Evolutionary conservation across 31 red algal genomes (phyloP), one percentile per base, ranked within the genome.

Genomic region (Odonthalia washingtoniensis): DNA sequence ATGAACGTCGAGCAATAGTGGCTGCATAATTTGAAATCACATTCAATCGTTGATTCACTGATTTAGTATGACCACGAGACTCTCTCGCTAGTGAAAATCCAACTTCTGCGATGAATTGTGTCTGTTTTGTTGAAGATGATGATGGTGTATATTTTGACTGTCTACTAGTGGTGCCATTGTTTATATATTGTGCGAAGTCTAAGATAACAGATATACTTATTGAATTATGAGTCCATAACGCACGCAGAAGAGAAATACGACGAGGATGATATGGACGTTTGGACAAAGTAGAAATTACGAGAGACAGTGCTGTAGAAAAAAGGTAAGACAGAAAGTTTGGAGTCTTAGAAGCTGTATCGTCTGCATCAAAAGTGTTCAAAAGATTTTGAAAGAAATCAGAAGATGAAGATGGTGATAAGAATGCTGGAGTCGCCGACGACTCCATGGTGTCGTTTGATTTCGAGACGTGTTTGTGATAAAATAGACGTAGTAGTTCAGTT

Each of bases 41-140:
- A 18, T 83, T 69, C 0, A 83, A 26, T 35, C 80, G 65, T 4
- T 42, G 42, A 0, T 83, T 40, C 49, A 67, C 43, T 0, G 62
- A 1, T 65, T 42, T 60, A 36, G 30, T 33, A 27, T 60, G 31
- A 35, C 69, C 63, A 37, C 64, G 64, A 0, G 80, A 53, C 42
- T 83, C 64, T 28, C 61, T 63, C 3, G 67, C 64, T 33, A 83
- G 63, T 17, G 69, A 63, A 46, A 83, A 83, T 37, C 49, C 80
- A 42, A 83, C 44, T 35, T 83, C 80, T 66, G 65, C 80, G 37
- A 83, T 53, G 39, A 83, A 83, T 57, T 57, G 49, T n/a, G n/a
- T n/a, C n/a, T n/a, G 49, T 21, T 9, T 14, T 57, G 12, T 9
- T 14, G 12, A 21, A 21, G 12, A 57, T 14, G 49, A 57, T 14